Base-by-base conservation (phyloP, 1,139 yeast species). In the Geotrichum bryndzae region DNA sequence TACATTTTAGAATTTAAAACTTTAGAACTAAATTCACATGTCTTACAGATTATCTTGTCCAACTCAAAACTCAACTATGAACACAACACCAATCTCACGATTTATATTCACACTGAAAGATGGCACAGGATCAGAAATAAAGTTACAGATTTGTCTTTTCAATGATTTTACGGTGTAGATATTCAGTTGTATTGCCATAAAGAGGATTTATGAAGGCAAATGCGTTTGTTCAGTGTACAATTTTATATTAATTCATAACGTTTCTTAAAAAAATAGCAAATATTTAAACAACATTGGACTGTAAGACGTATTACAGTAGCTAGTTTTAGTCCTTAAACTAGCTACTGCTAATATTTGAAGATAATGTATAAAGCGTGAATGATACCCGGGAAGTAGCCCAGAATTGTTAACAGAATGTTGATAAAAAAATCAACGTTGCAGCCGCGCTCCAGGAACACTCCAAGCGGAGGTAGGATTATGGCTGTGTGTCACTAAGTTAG, bases 391-490 rank as follows among this genome's bases (percentile, higher is more conserved):
- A 74, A 83, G 74, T 81, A 86, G 61, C 89, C 91, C 64, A 86
- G 78, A 61, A 82, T 73, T 53, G 88, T 84, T 73, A 87, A 80
- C 61, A 85, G 65, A 64, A 86, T 77, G 74, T 85, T 85, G 71
- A 87, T 77, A 59, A 85, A 75, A 57, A 87, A 76, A 41, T 86
- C 78, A 22, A 77, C 71, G 25, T 81, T 75, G 72, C 88, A 84
- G 50, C 92, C 94, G 66, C 80, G 78, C 76, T 87, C 90, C 66
- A 86, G 73, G 74, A 86, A 85, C 13, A 87, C 94, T 66, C 91
- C 92, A 65, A 87, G 76, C 59, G 92, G 92, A 57, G 92, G 92
- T 65, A 87, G 77, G 67, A 87, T 74, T 70, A 86, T 71, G 33
- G 91, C 91, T 74, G 57, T 31, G 23, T 8, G 31, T 8, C 5